Evolutionary conservation across 352 stramenopile species (phyloP).

Genomic region (Pythium vanterpoolii): DNA sequence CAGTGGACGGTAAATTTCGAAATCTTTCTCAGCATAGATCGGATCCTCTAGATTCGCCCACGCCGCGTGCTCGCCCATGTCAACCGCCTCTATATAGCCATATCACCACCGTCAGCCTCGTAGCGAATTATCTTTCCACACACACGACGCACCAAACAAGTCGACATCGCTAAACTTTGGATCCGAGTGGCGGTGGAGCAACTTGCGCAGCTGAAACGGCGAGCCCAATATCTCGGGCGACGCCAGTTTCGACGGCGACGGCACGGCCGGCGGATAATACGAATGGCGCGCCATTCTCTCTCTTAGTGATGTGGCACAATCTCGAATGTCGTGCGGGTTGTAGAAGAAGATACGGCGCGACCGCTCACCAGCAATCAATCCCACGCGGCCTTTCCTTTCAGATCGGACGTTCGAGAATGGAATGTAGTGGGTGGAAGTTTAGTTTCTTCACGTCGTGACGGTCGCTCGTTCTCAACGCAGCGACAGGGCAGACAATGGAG

Average conservation of each 20-base stretch:
- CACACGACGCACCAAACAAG: conserved; percentile 4
- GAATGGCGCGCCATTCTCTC: background rate
- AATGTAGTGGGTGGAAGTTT: background rate
- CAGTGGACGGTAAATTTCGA: conserved; percentile 62
- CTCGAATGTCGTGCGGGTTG: background rate
- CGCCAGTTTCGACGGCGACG: conserved; percentile 10
- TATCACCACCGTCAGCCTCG: background rate
- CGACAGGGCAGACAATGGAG: background rate
- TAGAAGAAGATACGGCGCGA: background rate
- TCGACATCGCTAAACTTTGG: conserved; percentile 48
- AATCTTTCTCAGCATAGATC: conserved; percentile 71
- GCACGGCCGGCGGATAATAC: conserved; percentile 1
- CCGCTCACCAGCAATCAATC: background rate
- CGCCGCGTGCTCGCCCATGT: conserved; percentile 60
- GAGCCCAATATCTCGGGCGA: conserved; percentile 18
- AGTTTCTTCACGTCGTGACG: background rate
- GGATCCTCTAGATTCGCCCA: conserved; percentile 62
- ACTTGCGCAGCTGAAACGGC: conserved; percentile 25
- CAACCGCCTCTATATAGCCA: conserved; percentile 41
- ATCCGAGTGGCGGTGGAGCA: conserved; percentile 61
- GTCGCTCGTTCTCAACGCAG: background rate
- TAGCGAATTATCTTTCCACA: background rate
- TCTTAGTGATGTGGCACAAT: background rate
- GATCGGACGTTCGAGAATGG: background rate
- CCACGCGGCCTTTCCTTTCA: background rate